These are phyloP conservation scores for Alternaria novae-zelandiae DNA, from an alignment of 2,329 filamentous ascomycete species.

Conservation along the genomic window DNA sequence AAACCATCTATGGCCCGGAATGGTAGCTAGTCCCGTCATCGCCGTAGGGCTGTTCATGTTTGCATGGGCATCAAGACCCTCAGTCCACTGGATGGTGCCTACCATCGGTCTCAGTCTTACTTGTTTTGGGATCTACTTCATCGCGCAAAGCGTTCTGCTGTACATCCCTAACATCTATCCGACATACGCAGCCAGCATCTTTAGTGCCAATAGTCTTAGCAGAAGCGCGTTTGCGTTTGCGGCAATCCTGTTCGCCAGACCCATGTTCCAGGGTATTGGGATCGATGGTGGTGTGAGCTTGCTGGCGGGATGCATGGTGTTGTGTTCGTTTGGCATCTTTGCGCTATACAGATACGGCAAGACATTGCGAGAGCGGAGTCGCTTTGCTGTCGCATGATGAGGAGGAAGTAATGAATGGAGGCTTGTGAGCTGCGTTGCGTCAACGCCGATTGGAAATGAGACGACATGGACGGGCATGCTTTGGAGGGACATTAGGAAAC, in stretches of 20 bases:
- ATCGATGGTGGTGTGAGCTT: constrained; percentile 64
- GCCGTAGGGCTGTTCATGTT: constrained; percentile 68
- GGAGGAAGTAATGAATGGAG: background rate
- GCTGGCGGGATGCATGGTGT: constrained; percentile 55
- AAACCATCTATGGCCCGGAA: constrained; percentile 74
- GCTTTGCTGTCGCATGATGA: constrained; percentile 56
- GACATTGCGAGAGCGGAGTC: constrained; percentile 61
- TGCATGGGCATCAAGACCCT: constrained; percentile 67
- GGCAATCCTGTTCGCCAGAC: constrained; percentile 64
- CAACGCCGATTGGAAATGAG: background rate
- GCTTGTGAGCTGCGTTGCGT: background rate
- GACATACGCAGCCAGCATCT: constrained; percentile 55
- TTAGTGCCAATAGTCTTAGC: constrained; percentile 68
- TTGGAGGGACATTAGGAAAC: background rate
- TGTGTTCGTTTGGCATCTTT: constrained; percentile 61
- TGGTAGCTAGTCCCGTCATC: constrained; percentile 59
- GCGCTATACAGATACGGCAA: constrained; percentile 64
- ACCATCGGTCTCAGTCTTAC: constrained; percentile 59
- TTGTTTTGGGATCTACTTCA: constrained; percentile 49
- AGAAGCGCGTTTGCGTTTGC: constrained; percentile 63
- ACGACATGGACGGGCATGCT: background rate
- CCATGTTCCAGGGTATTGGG: constrained; percentile 64
- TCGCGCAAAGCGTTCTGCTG: constrained; percentile 59
- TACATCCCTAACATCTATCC: constrained; percentile 70
- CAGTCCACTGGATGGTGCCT: constrained; percentile 63